Evolutionary conservation across 2,329 filamentous ascomycete genomes (phyloP).

Genomic region (Drechmeria coniospora): DNA sequence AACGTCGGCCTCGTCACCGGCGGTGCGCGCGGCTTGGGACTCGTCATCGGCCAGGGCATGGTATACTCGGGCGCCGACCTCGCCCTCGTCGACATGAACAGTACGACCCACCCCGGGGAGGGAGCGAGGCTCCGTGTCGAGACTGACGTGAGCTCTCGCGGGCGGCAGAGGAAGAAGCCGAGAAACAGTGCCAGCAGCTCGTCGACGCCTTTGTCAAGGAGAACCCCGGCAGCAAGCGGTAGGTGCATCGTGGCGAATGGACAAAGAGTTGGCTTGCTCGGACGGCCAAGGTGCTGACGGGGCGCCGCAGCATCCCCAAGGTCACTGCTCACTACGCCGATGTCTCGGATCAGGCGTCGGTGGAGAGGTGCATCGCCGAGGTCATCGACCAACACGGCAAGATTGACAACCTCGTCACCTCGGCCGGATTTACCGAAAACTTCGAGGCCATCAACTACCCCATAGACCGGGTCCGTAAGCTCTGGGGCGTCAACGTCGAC

Average conservation of each 20-base stretch:
- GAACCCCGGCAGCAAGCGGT: slow-evolving; percentile 61
- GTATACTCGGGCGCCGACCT: slow-evolving; percentile 78
- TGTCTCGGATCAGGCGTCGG: slow-evolving; percentile 66
- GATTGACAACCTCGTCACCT: slow-evolving; percentile 85
- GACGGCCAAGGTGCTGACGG: not conserved
- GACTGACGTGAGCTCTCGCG: not conserved
- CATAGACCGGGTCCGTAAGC: slow-evolving; percentile 77
- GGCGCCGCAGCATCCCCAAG: slow-evolving; percentile 46
- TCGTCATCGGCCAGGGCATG: slow-evolving; percentile 87
- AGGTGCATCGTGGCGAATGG: no score
- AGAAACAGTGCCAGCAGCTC: slow-evolving; percentile 58
- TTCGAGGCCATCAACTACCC: slow-evolving; percentile 86
- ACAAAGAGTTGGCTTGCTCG: no score
- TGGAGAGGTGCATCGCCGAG: slow-evolving; percentile 56
- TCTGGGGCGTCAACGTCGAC: slow-evolving; percentile 87
- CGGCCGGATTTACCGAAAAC: slow-evolving; percentile 94
- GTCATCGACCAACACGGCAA: slow-evolving; percentile 47
- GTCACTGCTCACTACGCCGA: slow-evolving; percentile 86
- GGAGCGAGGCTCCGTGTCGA: not conserved
- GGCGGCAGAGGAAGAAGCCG: slow-evolving; percentile 60
- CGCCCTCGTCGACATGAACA: slow-evolving; percentile 87
- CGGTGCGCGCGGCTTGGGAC: slow-evolving; percentile 72
- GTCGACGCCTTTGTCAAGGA: slow-evolving; percentile 63
- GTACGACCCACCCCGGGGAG: slow-evolving; percentile 22
- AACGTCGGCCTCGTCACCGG: slow-evolving; percentile 78